Conservation (phyloP, 305 asterid species). For the Solanum hybrid region DNA sequence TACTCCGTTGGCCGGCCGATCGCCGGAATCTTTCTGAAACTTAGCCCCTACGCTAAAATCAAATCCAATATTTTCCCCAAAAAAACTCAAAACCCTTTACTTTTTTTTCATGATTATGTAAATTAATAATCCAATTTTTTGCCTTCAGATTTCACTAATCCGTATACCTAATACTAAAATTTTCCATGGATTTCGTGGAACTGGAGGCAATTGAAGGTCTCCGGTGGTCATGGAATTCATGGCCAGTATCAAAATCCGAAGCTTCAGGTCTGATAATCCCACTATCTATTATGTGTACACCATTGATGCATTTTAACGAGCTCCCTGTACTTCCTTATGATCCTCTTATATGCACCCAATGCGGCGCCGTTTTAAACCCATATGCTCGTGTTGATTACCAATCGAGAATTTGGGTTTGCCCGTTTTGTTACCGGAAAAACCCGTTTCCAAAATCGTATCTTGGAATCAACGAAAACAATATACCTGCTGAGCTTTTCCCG, state of each 20-base stretch:
- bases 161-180: not conserved
- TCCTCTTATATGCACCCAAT: constrained; percentile 55
- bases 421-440: constrained; percentile 62
- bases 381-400: constrained; percentile 79
- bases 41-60: not conserved
- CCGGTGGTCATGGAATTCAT: constrained; percentile 95
- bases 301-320: constrained; percentile 52
- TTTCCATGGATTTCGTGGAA: constrained; percentile 74
- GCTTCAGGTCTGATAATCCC: constrained; percentile 59
- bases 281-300: constrained; percentile 69
- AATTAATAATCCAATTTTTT: not conserved
- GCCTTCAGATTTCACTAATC: not conserved
- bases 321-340: constrained; percentile 74
- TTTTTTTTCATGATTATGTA: constrained; percentile 24
- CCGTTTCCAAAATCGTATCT: constrained; percentile 57
- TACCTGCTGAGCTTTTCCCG: constrained; percentile 95
- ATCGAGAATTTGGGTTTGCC: constrained; percentile 64
- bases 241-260: constrained; percentile 73
- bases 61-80: not conserved
- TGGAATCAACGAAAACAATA: constrained; percentile 55
- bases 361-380: constrained; percentile 75
- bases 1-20: not conserved
- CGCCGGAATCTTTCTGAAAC: not conserved
- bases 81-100: not conserved
- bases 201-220: constrained; percentile 94